These are phyloP conservation scores for Microascus cirrosus DNA, from an alignment of 2,329 filamentous ascomycete species.

Conservation along the genomic window DNA sequence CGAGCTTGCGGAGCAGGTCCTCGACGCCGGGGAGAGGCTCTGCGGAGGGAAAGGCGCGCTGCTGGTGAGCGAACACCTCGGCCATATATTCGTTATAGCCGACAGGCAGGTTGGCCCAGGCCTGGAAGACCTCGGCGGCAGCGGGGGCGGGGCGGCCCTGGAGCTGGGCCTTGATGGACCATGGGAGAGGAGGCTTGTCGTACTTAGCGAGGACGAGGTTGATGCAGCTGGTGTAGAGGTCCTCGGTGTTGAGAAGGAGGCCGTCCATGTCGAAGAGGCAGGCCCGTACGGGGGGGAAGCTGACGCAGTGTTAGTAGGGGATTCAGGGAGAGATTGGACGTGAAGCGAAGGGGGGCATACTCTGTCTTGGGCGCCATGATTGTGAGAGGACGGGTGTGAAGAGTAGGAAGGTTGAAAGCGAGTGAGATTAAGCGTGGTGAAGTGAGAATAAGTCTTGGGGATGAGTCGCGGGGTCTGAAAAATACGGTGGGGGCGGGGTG, in stretches of 20 bases:
- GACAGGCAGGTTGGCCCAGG: constrained; percentile 83
- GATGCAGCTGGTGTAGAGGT: constrained; percentile 72
- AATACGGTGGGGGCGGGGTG: neutral
- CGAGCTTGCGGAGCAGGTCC: constrained; percentile 52
- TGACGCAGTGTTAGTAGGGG: constrained; percentile 16
- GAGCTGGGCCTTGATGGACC: constrained; percentile 86
- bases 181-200: constrained; percentile 65
- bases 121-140: constrained; percentile 46
- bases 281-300: constrained; percentile 71
- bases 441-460: neutral
- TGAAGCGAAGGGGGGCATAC: neutral
- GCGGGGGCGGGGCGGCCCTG: constrained; percentile 45
- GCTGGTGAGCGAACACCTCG: constrained; percentile 53
- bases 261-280: constrained; percentile 99
- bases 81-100: constrained; percentile 52
- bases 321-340: neutral
- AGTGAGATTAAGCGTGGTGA: neutral
- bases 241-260: constrained; percentile 86
- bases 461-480: neutral
- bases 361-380: constrained; percentile 1
- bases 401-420: neutral
- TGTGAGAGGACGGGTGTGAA: neutral
- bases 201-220: constrained; percentile 74
- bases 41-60: constrained; percentile 60
- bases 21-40: constrained; percentile 69